Conservation (phyloP, 2,329 filamentous ascomycete species). For the Botrytis fabae region DNA sequence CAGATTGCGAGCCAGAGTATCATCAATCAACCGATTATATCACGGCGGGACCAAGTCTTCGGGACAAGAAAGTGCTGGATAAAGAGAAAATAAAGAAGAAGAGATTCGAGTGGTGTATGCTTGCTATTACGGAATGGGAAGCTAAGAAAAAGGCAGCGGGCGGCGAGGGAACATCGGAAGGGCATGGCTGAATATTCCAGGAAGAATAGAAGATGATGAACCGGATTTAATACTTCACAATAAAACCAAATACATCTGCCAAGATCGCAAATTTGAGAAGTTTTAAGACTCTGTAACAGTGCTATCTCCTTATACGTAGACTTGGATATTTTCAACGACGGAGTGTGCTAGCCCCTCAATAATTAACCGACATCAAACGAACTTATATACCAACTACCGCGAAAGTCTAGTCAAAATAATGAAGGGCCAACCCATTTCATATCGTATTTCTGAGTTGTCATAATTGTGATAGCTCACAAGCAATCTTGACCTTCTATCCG, state of each 20-base stretch:
- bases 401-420: not conserved
- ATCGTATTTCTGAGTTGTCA: not conserved
- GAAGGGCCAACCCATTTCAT: not conserved
- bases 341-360: not conserved
- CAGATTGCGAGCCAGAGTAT: constrained; percentile 20
- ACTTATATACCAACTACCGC: not conserved
- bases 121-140: constrained; percentile 21
- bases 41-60: not conserved
- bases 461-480: not conserved
- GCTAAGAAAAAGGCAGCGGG: not conserved
- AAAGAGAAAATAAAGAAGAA: not conserved
- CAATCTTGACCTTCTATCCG: not conserved
- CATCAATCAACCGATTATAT: constrained; percentile 7
- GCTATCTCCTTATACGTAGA: not conserved
- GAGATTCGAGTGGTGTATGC: constrained; percentile 16
- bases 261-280: not conserved
- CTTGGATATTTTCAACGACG: not conserved
- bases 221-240: not conserved
- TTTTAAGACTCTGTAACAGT: not conserved
- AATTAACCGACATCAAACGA: not conserved
- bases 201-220: not conserved
- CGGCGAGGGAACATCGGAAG: not conserved
- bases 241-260: not conserved
- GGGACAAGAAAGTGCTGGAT: not conserved
- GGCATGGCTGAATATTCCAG: not conserved